Evolutionary conservation across 768 basidiomycete species (phyloP).

Genomic region (Phylloporus arenicola): DNA sequence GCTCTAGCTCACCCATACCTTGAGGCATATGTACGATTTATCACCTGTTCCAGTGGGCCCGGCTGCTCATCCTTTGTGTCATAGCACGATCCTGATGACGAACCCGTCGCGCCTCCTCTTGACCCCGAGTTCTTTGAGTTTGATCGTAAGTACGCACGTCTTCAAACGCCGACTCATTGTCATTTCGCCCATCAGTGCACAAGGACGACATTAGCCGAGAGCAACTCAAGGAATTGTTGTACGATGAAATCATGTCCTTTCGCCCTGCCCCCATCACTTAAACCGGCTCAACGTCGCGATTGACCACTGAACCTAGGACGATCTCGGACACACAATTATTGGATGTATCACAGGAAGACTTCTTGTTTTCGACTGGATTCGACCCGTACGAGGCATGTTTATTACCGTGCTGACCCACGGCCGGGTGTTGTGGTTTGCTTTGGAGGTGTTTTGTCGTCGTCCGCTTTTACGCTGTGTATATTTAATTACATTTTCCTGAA

Average conservation of each 20-base stretch:
- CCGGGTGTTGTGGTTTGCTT: neutral
- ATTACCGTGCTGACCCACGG: neutral
- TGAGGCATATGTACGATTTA: slow-evolving; percentile 72
- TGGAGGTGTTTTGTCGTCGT: neutral
- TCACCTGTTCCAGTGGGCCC: neutral
- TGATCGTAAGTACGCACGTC: slow-evolving; percentile 56
- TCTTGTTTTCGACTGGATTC: neutral
- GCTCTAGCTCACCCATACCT: slow-evolving; percentile 94
- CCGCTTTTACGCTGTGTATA: slow-evolving; percentile 1
- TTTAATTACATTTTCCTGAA: neutral
- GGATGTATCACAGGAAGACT: slow-evolving; percentile 6
- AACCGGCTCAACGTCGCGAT: neutral
- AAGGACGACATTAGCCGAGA: slow-evolving; percentile 96
- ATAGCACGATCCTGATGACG: slow-evolving; percentile 93
- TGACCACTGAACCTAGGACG: neutral
- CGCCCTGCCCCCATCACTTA: slow-evolving; percentile 53
- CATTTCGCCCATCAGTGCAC: slow-evolving; percentile 50
- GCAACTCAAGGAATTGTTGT: slow-evolving; percentile 89
- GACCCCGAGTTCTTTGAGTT: slow-evolving; percentile 97
- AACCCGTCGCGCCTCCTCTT: slow-evolving; percentile 92
- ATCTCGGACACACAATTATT: neutral
- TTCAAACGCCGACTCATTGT: neutral
- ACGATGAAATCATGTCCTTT: slow-evolving; percentile 94
- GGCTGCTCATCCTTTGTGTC: slow-evolving; percentile 8
- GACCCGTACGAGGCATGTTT: neutral